A percentile compares a stretch with the other conserved stretches of the same genome.
Conservation (phyloP, 1,139 yeast genomes). For the Candida labiduridarum region DNA sequence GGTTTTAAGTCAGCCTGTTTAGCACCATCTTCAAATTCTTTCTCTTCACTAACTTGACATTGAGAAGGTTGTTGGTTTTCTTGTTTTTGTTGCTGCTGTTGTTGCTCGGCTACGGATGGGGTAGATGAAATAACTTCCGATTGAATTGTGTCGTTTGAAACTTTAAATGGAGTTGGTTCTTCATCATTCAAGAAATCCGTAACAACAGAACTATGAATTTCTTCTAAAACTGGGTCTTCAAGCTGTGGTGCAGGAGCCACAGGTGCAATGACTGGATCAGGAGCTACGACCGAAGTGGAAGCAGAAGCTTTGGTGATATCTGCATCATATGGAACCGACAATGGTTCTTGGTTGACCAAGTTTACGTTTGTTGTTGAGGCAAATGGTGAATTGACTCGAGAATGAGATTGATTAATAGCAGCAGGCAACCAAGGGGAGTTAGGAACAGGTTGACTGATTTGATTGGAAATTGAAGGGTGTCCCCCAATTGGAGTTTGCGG, state of each 20-base stretch:
- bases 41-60: conserved; percentile 3
- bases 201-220: conserved; percentile 41
- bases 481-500: conserved; percentile 36
- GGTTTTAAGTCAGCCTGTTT: conserved; percentile 21
- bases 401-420: conserved; percentile 28
- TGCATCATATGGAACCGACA: conserved; percentile 1
- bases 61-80: conserved; percentile 1
- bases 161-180: conserved; percentile 14
- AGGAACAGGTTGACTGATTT: conserved; percentile 34
- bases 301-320: conserved; percentile 1
- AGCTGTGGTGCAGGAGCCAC: conserved; percentile 8
- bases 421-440: conserved; percentile 46
- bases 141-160: background rate
- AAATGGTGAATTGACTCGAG: conserved; percentile 48
- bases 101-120: conserved; percentile 3
- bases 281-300: background rate
- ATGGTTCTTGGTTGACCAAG: conserved; percentile 3
- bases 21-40: conserved; percentile 8
- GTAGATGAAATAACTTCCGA: background rate
- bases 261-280: conserved; percentile 7
- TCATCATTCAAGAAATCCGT: conserved; percentile 39
- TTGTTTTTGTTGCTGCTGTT: background rate
- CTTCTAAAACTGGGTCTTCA: conserved; percentile 34
- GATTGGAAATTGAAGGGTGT: conserved; percentile 23
- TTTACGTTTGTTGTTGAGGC: conserved; percentile 20